Base-by-base conservation (phyloP, 441 rosid species). In the Adansonia rubrostipa region DNA sequence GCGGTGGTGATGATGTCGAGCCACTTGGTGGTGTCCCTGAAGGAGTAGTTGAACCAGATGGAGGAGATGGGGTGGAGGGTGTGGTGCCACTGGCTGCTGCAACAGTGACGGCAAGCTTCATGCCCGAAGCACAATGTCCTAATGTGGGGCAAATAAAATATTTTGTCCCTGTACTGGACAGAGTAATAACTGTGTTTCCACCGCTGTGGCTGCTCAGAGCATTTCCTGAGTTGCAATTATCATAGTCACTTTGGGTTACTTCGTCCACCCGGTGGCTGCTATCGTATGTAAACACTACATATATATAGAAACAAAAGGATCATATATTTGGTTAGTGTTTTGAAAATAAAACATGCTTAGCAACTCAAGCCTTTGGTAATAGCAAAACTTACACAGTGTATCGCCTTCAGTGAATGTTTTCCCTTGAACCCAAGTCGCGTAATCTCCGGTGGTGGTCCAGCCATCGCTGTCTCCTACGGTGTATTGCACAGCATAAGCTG, bases 381-480 rank as follows among this genome's bases (percentile, higher is more conserved):
- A 28, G 5, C 2, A 1, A 5, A 24, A 54, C 91, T 77, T 79
- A 92, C 98, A 77, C 22, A 92, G 84, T 79, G 82, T 83, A 75
- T 93, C 98, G 33, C 95, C 95, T 40, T 87, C 93, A 0, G 60
- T 72, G 84, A 92, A 93, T 2, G 90, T 89, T 80, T 90, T 75
- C 42, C 86, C 88, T 24, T 74, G 14, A 50, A 78, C 78, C 98
- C 98, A 91, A 53, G 47, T 60, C 58, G 64, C 2, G 69, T 89
- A 92, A 79, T 91, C 80, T 4, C 20, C 1, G 8, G 80, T 77
- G 11, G 40, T 47, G 69, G 54, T 73, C 98, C 98, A 93, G 6
- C 95, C 94, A 17, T n/a, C 0, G 62, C 5, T 44, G 77, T 57
- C 97, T 0, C 98, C 97, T 7, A 91, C 92, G 2, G 60, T 70